Base-by-base conservation (phyloP, 495 filamentous ascomycete species). In the Tirmania nivea region DNA sequence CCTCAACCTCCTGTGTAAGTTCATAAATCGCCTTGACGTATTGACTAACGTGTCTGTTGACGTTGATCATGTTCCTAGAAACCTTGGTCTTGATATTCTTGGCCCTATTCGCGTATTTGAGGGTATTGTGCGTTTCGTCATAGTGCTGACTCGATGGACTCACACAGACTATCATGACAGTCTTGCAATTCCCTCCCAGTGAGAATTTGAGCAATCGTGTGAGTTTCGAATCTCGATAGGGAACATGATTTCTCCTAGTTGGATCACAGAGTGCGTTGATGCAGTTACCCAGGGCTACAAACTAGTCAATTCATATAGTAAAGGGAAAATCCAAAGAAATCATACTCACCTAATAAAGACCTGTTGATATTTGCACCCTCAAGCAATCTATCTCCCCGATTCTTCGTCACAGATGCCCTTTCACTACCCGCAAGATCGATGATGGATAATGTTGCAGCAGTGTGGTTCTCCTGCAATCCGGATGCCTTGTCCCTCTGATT, bases 71-170 rank as follows among this genome's bases (percentile, higher is more conserved):
- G 64, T 99, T 99, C 58, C 87, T 77, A 17, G 90, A 95, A 39
- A 94, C 85, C 71, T 99, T 99, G 19, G 90, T 99, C 70, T 99
- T 93, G 63, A 99, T 99, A 64, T 99, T 99, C 75, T 99, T 99
- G 20, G 90, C 90, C 56, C 90, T 73, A 66, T 99, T 95, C 52
- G 90, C 90, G 66, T 99, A 99, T 59, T 93, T 84, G 14, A 99
- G 70, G 2, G 90, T 99, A 62, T 99, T 99, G 59, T 99, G 90
- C 0, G 90, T 99, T 63, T 99, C 90, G 63, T 99, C 90, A 63
- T 92, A 99, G 67, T 99, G 90, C 42, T 83, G 80, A 64, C 90
- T 96, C 8, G 87, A 94, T 12, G 90, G 90, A 61, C 86, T 94
- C 51, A 96, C 86, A 62, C 90, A 99, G 35, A 99, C 90, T 61